Percentiles rank a stretch among this genome's conserved stretches.
phyloP scores from a whole-genome alignment of 2,329 filamentous ascomycete species.

The Rhinocladiella similis region DNA sequence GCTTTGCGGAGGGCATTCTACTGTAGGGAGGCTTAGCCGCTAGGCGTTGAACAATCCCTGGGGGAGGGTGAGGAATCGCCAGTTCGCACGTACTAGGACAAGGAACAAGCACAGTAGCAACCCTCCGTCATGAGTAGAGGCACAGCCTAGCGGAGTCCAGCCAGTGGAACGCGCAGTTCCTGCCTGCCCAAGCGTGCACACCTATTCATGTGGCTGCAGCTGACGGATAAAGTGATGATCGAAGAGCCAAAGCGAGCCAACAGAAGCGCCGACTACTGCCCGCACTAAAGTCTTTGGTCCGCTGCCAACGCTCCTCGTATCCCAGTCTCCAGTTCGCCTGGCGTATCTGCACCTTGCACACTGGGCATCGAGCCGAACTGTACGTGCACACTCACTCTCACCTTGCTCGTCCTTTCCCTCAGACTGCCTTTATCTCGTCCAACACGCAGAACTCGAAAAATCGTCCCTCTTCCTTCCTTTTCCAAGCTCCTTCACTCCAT shows the following conservation, averaged over 20 bases:
- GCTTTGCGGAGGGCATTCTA: too few species aligned
- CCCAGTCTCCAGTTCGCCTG: too few species aligned
- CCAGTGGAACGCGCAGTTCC: slow-evolving; percentile 6
- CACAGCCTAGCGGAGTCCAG: slow-evolving; percentile 13
- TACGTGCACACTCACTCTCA: background rate
- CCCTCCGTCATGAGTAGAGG: background rate
- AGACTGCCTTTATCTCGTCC: background rate
- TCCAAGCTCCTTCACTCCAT: background rate
- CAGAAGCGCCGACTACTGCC: background rate
- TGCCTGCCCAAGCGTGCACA: slow-evolving; percentile 6
- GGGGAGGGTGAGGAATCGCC: too few species aligned
- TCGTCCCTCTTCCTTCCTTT: background rate
- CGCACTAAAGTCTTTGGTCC: background rate
- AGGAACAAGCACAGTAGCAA: background rate
- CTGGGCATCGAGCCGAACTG: too few species aligned
- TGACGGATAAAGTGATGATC: background rate
- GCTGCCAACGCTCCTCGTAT: background rate
- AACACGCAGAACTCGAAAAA: background rate
- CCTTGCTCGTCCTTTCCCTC: slow-evolving; percentile 1
- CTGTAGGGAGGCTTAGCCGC: too few species aligned
- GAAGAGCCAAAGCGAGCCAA: background rate
- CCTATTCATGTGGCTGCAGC: background rate
- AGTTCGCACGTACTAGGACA: too few species aligned
- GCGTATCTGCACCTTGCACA: too few species aligned
- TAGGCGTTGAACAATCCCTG: too few species aligned